Evolutionary conservation across 1,139 yeast genomes (phyloP), one percentile per base, ranked within the genome.

Genomic region (Geotrichum siamense): DNA sequence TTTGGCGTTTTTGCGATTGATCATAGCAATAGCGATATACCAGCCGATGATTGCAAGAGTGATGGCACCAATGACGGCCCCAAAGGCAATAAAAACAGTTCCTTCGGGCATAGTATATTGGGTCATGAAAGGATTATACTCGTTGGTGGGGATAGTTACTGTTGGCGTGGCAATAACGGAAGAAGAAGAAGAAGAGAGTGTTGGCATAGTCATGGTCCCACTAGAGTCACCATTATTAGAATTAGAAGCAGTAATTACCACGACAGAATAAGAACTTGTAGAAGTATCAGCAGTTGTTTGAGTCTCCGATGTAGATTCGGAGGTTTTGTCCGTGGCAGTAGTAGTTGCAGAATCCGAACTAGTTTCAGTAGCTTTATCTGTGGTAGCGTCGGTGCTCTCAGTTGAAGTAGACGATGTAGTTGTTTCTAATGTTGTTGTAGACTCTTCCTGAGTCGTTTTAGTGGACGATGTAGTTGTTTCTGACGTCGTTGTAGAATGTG

Each of bases 1-100:
- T 33, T 33, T 43, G 15, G 41, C 21, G 34, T 43, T 43, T 38
- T 39, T 25, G 13, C 37, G 16, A 15, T 37, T 32, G 20, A 43
- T 33, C 16, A 43, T 15, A 27, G 40, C 40, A 33, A 43, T 16
- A 10, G 53, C 53, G 17, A 52, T 29, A 31, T 50, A 48, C 68
- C 68, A 63, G n/a, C 47, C 58, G 15, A 72, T 60, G 43, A 76
- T 70, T 3, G 68, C 72, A 43, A 74, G 53, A 21, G 72, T 63
- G 15, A 78, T 64, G 21, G 74, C 76, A 1, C 81, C 84, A 3
- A 80, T 76, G 33, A 79, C 69, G 12, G 80, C 69, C 0, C 93
- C 94, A 25, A 82, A 81, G 0, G 84, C 83, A 49, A 84, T 83
- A 62, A 83, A 84, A 2, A 84, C 87, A 1, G 91, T 80, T 1